Evolutionary conservation across 2,329 filamentous ascomycete species (phyloP).

Genomic region (Claviceps fusiformis): DNA sequence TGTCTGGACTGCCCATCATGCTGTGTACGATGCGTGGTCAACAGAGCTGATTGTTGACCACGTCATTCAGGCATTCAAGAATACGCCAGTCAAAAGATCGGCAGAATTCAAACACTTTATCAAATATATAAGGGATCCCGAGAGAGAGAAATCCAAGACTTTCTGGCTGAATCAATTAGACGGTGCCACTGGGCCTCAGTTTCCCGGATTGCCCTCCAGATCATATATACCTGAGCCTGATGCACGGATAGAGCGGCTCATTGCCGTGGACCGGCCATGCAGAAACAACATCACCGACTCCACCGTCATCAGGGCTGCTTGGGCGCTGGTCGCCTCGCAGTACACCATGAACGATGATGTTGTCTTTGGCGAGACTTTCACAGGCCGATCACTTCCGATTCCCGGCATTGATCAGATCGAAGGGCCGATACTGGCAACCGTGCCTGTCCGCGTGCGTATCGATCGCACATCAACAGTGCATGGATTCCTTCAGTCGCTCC

Average conservation of each 20-base stretch:
- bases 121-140: slow-evolving; percentile 24
- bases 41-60: slow-evolving; percentile 22
- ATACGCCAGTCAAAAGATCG: not conserved
- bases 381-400: slow-evolving; percentile 14
- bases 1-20: slow-evolving; percentile 21
- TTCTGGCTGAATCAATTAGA: slow-evolving; percentile 29
- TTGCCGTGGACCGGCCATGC: slow-evolving; percentile 1
- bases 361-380: slow-evolving; percentile 14
- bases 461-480: slow-evolving; percentile 6
- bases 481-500: slow-evolving; percentile 8
- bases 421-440: slow-evolving; percentile 16
- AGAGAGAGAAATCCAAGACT: slow-evolving; percentile 11
- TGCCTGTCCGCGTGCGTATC: slow-evolving; percentile 9
- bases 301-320: slow-evolving; percentile 14
- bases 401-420: slow-evolving; percentile 13
- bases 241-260: not conserved
- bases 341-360: slow-evolving; percentile 22
- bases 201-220: slow-evolving; percentile 2
- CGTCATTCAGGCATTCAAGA: slow-evolving; percentile 7
- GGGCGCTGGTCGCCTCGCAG: slow-evolving; percentile 21
- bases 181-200: slow-evolving; percentile 8
- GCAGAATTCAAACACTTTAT: slow-evolving; percentile 25
- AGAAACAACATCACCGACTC: slow-evolving; percentile 11
- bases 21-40: slow-evolving; percentile 38
- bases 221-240: slow-evolving; percentile 5